Evolutionary conservation across 2,329 filamentous ascomycete species (phyloP), one percentile per base, ranked within the genome.

Genomic region (Pyrenophora graminea): DNA sequence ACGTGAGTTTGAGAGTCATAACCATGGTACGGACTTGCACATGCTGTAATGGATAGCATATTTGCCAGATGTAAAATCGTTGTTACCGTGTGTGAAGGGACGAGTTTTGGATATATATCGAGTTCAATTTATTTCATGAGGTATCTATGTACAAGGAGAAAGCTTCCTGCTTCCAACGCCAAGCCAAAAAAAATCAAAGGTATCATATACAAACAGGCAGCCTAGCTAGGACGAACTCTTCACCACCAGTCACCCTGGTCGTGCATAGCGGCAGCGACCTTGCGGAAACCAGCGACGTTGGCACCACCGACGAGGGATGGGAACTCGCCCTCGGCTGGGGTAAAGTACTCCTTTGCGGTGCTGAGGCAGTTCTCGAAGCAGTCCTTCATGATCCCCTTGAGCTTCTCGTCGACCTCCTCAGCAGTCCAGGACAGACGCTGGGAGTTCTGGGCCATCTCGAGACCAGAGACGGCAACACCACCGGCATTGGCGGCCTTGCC

Each of bases 361-460:
- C 88, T 80, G 44, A 97, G 81, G 63, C 91, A 94, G 78, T 91
- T 91, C 75, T 89, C 82, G 81, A 97, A 99, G 74, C 90, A 93
- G 61, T 85, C 83, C 82, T 93, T 88, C 94, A 99, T 99, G 79
- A 97, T 97, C 66, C 77, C 81, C 83, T 95, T 91, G 70, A 99
- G 87, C 79, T 91, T 91, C 64, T 82, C 79, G 77, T 97, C 93
- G 61, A 97, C 94, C 80, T 96, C 89, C 81, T 96, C 89, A 39
- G 81, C 71, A 23, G 90, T 89, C 94, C 94, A 99, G 70, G 79
- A 83, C 61, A 97, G 81, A 55, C 93, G 88, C 76, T 87, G 78
- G 61, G 88, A 93, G 85, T 99, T 97, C 85, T 99, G 94, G 6
- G 93, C 92, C 94, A 99, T 99, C 84, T 99, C 94, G 38, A 99